A percentile compares a stretch with the other conserved stretches of the same genome.
These are phyloP conservation scores for Elaeis guineensis DNA, from an alignment of 176 grass and related monocot genomes.

Conservation along the genomic window DNA sequence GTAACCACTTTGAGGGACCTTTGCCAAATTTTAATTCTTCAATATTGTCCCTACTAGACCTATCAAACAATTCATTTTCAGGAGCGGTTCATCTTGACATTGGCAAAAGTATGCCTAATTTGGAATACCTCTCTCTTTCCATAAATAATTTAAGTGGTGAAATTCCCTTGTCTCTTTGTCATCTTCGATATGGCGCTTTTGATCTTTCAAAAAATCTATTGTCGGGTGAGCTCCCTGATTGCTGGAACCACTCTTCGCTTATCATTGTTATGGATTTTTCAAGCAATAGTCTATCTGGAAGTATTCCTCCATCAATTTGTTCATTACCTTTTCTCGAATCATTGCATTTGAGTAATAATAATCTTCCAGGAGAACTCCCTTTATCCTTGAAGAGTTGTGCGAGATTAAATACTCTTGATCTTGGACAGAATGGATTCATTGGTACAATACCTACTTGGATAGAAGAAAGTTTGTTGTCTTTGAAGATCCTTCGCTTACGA, in stretches of 20 bases:
- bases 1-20: too few relatives aligned
- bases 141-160: too few relatives aligned
- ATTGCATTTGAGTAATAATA: too few relatives aligned
- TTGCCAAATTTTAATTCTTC: too few relatives aligned
- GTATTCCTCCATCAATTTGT: neutral
- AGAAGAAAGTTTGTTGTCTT: neutral
- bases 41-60: too few relatives aligned
- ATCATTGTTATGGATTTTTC: neutral
- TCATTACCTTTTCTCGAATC: too few relatives aligned
- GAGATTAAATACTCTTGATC: constrained; percentile 1
- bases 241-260: neutral
- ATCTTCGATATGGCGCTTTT: neutral
- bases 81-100: too few relatives aligned
- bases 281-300: neutral
- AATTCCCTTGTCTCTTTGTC: too few relatives aligned
- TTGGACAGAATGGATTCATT: neutral
- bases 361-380: neutral
- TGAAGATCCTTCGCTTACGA: neutral
- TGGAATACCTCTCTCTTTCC: too few relatives aligned
- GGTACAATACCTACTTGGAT: constrained; percentile 15
- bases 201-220: neutral
- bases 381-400: neutral
- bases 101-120: too few relatives aligned
- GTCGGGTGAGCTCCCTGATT: neutral
- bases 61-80: too few relatives aligned